Evolutionary conservation across 1,284 basidiomycete genomes (phyloP).

Genomic region (Rhodotorula sp.): DNA sequence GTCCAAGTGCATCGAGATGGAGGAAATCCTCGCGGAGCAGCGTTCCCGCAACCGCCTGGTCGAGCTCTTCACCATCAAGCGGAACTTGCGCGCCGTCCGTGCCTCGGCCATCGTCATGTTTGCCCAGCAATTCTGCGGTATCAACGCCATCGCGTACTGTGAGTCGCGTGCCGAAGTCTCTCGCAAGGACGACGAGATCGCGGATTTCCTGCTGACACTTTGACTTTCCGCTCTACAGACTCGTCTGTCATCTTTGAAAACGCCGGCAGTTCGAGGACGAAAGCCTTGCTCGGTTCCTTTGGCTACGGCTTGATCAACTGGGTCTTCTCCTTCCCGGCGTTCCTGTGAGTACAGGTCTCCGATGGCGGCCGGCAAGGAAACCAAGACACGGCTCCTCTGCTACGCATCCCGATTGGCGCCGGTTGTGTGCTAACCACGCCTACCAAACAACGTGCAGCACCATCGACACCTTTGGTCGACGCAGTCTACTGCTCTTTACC

Average conservation of each 20-base stretch:
- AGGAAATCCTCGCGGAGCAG: conserved; percentile 3
- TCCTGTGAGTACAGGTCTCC: conserved; percentile 47
- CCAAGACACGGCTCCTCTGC: no score
- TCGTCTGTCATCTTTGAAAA: conserved; percentile 65
- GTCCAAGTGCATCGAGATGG: conserved; percentile 24
- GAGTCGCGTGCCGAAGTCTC: neutral
- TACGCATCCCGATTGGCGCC: no score
- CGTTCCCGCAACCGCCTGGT: conserved; percentile 1
- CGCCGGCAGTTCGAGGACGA: conserved; percentile 54
- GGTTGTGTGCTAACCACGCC: no score
- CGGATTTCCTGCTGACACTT: neutral
- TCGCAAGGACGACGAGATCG: neutral
- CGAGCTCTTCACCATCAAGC: conserved; percentile 60
- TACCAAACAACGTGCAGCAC: conserved; percentile 45
- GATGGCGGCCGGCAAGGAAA: no score
- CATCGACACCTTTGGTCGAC: conserved; percentile 49
- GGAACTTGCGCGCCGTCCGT: conserved; percentile 70
- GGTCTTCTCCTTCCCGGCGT: conserved; percentile 44
- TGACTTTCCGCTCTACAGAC: conserved; percentile 47
- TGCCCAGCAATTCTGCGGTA: conserved; percentile 44
- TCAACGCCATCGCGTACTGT: conserved; percentile 51
- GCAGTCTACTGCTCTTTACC: conserved; percentile 46
- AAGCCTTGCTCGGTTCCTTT: conserved; percentile 62
- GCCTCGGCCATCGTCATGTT: conserved; percentile 70
- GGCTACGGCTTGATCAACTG: conserved; percentile 53